Conservation (phyloP, 2,329 filamentous ascomycete species). For the Aureobasidium sp. region DNA sequence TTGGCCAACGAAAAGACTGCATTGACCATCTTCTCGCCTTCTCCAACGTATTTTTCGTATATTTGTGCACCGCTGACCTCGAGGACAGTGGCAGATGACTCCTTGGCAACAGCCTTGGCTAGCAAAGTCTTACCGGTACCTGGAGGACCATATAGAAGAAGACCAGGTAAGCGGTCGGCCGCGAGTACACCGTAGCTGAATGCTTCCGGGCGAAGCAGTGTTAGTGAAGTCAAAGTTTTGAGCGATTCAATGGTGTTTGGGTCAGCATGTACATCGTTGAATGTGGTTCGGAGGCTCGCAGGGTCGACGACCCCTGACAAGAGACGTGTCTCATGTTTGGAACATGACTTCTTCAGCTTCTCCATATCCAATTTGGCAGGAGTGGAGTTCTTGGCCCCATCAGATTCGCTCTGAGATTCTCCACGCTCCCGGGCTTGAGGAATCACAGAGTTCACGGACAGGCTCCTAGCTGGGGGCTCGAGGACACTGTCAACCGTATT, state of each 20-base stretch:
- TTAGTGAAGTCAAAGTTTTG: conserved; percentile 81
- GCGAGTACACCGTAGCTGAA: conserved; percentile 92
- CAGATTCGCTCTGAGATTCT: neutral
- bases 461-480: neutral
- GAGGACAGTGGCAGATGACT: conserved; percentile 61
- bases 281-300: conserved; percentile 76
- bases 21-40: conserved; percentile 91
- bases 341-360: conserved; percentile 52
- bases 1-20: conserved; percentile 87
- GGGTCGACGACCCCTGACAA: conserved; percentile 76
- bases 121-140: conserved; percentile 83
- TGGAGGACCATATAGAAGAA: conserved; percentile 92
- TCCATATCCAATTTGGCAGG: conserved; percentile 32
- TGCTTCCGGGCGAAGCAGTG: conserved; percentile 81
- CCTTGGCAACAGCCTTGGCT: conserved; percentile 58
- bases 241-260: conserved; percentile 78
- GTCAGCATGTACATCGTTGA: conserved; percentile 77
- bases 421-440: neutral
- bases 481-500: neutral
- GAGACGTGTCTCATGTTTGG: conserved; percentile 74
- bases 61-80: conserved; percentile 87
- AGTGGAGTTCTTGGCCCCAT: neutral
- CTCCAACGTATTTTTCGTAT: conserved; percentile 93
- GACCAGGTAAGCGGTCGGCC: conserved; percentile 82
- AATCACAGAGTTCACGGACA: neutral